These are phyloP conservation scores for Fusarium multiceps DNA, from an alignment of 2,329 filamentous ascomycete species.

Conservation along the genomic window DNA sequence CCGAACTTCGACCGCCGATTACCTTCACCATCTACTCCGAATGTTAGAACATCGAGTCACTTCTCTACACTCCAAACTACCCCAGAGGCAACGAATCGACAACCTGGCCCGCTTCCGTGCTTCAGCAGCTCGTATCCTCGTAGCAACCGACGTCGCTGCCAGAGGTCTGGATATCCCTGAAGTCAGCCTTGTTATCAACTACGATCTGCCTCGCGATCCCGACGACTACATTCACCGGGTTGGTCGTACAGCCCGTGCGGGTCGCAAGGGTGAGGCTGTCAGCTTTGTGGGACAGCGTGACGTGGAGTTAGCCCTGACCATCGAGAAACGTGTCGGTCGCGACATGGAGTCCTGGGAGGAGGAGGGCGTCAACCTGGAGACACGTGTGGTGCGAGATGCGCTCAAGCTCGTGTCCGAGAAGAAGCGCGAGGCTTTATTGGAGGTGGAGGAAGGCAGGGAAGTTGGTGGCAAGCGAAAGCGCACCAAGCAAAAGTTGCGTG, in stretches of 20 bases:
- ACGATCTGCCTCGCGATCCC: constrained; percentile 93
- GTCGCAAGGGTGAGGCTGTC: constrained; percentile 82
- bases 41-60: constrained; percentile 91
- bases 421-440: constrained; percentile 89
- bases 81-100: constrained; percentile 84
- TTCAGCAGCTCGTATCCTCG: constrained; percentile 85
- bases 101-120: constrained; percentile 95
- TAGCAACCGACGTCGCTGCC: constrained; percentile 94
- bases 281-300: constrained; percentile 94
- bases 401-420: constrained; percentile 94
- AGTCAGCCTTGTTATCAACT: constrained; percentile 91
- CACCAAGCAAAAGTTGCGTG: constrained; percentile 66
- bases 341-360: constrained; percentile 88
- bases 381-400: constrained; percentile 83
- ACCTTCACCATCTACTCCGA: constrained; percentile 88
- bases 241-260: constrained; percentile 93
- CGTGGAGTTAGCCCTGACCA: constrained; percentile 88
- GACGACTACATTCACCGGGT: constrained; percentile 98
- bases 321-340: constrained; percentile 83
- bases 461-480: constrained; percentile 85
- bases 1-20: constrained; percentile 86
- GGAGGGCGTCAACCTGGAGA: constrained; percentile 94
- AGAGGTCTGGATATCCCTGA: constrained; percentile 95
- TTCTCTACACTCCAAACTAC: constrained; percentile 86
- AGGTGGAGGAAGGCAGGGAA: constrained; percentile 92